Evolutionary conservation across 768 basidiomycete genomes (phyloP).

Genomic region (Tulasnella sp.): DNA sequence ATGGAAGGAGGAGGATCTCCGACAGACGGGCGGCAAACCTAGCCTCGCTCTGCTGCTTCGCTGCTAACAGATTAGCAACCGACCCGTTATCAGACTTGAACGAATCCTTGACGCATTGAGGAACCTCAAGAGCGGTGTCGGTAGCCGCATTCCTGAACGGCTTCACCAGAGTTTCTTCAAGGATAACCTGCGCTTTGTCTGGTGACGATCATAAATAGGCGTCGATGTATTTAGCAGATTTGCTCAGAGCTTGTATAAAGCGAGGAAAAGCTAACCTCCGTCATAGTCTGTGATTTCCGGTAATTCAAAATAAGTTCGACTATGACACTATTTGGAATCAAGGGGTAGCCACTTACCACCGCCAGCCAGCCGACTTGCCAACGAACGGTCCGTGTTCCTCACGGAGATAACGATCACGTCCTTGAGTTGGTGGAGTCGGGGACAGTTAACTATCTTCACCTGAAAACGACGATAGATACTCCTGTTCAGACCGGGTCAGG

Average conservation of each 20-base stretch:
- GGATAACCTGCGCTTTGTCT: conserved; percentile 7
- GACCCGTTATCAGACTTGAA: neutral
- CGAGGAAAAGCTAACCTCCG: neutral
- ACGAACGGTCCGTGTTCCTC: neutral
- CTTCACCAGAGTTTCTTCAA: neutral
- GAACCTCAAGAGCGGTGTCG: conserved; percentile 1
- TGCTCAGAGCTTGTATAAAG: neutral
- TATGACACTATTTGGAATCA: neutral
- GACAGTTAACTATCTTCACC: conserved; percentile 11
- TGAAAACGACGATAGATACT: neutral
- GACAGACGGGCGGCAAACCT: neutral
- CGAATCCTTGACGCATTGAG: neutral
- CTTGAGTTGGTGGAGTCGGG: neutral
- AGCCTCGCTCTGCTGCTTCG: neutral
- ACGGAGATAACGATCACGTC: conserved; percentile 1
- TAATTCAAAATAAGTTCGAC: neutral
- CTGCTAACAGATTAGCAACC: neutral
- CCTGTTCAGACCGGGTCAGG: neutral
- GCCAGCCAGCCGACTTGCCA: neutral
- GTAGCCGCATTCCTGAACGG: neutral
- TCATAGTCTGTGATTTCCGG: neutral
- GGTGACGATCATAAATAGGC: too few species aligned
- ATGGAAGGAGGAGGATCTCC: neutral
- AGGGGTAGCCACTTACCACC: neutral
- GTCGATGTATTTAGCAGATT: neutral